Percentiles rank a stretch among this genome's conserved stretches.
phyloP scores from a whole-genome alignment of 768 basidiomycete species.

The Trametes cubensis region DNA sequence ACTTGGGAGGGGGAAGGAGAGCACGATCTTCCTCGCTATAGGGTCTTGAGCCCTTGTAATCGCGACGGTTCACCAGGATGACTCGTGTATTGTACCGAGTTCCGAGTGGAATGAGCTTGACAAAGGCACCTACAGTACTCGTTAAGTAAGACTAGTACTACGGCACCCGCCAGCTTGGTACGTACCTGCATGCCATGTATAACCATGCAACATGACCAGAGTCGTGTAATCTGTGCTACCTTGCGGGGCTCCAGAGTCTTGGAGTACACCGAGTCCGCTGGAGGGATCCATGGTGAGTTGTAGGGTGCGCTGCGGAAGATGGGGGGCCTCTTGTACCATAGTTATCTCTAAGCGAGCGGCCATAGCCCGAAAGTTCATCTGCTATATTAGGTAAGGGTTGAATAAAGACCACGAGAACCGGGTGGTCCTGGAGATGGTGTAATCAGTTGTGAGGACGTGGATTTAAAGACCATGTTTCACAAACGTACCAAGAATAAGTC shows the following conservation, averaged over 20 bases:
- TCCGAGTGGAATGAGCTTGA: slow-evolving; percentile 21
- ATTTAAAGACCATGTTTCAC: too few relatives aligned
- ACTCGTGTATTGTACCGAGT: slow-evolving; percentile 27
- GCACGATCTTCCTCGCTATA: slow-evolving; percentile 22
- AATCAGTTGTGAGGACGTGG: too few relatives aligned
- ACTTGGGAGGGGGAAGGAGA: background rate
- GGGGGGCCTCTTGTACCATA: too few relatives aligned
- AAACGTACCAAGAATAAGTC: too few relatives aligned
- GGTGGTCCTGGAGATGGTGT: too few relatives aligned
- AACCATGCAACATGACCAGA: slow-evolving; percentile 27
- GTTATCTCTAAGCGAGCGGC: too few relatives aligned
- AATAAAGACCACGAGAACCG: too few relatives aligned
- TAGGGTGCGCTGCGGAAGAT: too few relatives aligned
- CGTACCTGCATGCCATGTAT: slow-evolving; percentile 24
- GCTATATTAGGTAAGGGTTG: too few relatives aligned
- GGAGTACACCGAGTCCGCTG: background rate
- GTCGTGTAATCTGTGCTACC: slow-evolving; percentile 23
- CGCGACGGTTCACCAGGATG: slow-evolving; percentile 30
- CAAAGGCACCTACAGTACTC: slow-evolving; percentile 4
- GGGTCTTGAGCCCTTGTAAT: slow-evolving; percentile 30
- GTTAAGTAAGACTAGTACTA: too few relatives aligned
- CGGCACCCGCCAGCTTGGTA: background rate
- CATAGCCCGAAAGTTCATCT: too few relatives aligned
- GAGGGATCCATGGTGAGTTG: too few relatives aligned
- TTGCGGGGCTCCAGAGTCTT: slow-evolving; percentile 23